Percentiles rank a stretch among this genome's conserved stretches.
phyloP scores from a whole-genome alignment of 2,329 filamentous ascomycete genomes.

The Purpureocillium lavendulum region DNA sequence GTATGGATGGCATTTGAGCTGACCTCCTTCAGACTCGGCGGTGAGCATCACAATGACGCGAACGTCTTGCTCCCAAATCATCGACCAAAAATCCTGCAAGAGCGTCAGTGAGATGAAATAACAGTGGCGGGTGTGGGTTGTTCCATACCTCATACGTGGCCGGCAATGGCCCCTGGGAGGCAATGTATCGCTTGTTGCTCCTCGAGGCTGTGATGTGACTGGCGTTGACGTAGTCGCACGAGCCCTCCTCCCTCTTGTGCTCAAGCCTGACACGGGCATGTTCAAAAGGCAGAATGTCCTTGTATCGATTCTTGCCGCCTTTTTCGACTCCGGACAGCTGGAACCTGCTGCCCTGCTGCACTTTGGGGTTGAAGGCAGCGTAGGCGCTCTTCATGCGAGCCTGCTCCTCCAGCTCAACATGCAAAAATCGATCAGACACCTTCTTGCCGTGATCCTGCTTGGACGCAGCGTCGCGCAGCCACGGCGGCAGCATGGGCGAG shows the following conservation, averaged over 20 bases:
- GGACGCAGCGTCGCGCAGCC: conserved; percentile 65
- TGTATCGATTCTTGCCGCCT: conserved; percentile 92
- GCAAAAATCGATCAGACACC: conserved; percentile 75
- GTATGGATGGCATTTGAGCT: conserved; percentile 91
- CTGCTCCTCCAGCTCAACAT: conserved; percentile 78
- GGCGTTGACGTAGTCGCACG: conserved; percentile 92
- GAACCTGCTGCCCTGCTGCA: conserved; percentile 31
- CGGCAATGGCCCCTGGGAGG: conserved; percentile 87
- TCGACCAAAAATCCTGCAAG: conserved; percentile 86
- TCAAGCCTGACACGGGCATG: conserved; percentile 80
- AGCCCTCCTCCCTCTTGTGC: conserved; percentile 49
- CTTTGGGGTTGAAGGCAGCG: conserved; percentile 36
- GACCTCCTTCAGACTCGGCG: conserved; percentile 85
- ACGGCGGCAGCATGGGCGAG: conserved; percentile 55
- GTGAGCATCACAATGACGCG: conserved; percentile 95
- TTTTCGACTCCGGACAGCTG: conserved; percentile 91
- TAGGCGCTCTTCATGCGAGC: conserved; percentile 83
- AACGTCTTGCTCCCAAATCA: conserved; percentile 94
- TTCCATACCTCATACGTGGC: conserved; percentile 77
- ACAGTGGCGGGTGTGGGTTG: not conserved
- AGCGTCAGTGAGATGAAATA: conserved; percentile 15
- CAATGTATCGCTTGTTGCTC: conserved; percentile 90
- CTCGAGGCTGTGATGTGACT: conserved; percentile 73
- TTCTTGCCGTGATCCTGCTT: conserved; percentile 64
- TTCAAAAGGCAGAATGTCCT: conserved; percentile 95